Evolutionary conservation across 345 rosid species (phyloP).

Genomic region (Sisymbrium irio): DNA sequence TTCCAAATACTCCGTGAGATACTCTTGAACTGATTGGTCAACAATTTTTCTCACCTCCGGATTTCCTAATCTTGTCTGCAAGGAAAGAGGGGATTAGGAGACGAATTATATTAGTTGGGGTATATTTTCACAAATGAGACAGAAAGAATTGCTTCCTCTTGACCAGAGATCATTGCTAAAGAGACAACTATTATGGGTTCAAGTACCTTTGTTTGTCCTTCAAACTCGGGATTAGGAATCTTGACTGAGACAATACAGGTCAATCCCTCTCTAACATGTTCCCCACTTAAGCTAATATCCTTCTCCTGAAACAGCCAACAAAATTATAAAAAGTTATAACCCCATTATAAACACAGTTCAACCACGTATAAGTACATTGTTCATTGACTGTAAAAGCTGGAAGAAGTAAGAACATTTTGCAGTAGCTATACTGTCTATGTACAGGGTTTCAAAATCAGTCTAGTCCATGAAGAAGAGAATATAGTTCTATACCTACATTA

Average conservation of each 20-base stretch:
- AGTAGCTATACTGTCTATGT: background rate
- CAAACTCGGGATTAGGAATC: conserved; percentile 98
- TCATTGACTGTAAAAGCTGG: background rate
- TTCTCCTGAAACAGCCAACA: conserved; percentile 61
- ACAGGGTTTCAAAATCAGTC: background rate
- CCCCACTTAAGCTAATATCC: conserved; percentile 87
- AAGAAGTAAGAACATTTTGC: background rate
- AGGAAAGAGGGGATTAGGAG: conserved; percentile 13
- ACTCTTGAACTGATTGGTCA: conserved; percentile 95
- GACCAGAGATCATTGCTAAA: background rate
- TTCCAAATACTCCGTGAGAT: conserved; percentile 89
- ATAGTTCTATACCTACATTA: background rate
- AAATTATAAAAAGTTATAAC: background rate
- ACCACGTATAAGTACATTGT: background rate
- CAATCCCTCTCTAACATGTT: conserved; percentile 96
- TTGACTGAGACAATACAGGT: conserved; percentile 94
- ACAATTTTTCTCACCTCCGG: conserved; percentile 96
- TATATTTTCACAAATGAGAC: background rate
- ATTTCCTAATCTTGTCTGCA: conserved; percentile 97
- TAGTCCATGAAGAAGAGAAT: background rate
- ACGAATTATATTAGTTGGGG: background rate
- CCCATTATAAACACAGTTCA: background rate
- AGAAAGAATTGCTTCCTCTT: background rate
- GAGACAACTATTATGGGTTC: conserved; percentile 8
- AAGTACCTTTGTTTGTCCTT: conserved; percentile 97